A percentile compares a stretch with the other conserved stretches of the same genome.
Evolutionary conservation across 2,329 filamentous ascomycete species (phyloP).

Genomic region (Tympanopsis confertula): DNA sequence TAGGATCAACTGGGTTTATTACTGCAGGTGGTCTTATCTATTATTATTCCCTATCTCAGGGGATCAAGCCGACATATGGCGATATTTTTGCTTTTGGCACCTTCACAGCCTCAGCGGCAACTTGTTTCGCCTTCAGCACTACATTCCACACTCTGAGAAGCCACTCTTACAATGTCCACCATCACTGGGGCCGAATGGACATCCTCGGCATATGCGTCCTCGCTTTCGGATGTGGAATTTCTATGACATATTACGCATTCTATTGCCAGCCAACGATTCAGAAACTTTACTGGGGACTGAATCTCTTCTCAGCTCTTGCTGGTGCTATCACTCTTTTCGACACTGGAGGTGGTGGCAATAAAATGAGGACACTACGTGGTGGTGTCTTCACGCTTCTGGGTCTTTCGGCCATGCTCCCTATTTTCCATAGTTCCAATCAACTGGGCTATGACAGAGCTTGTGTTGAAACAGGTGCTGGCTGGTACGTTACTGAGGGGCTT

Average conservation of each 20-base stretch:
- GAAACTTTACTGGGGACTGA: no score
- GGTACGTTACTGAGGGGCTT: constrained; percentile 10
- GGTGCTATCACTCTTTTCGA: no score
- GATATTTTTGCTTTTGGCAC: no score
- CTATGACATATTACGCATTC: constrained; percentile 14
- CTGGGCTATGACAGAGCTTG: constrained; percentile 11
- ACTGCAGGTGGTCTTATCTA: no score
- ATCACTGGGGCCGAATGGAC: constrained; percentile 14
- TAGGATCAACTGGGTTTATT: no score
- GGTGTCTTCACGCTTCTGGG: constrained; percentile 11
- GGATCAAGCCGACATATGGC: no score
- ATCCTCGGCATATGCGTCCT: constrained; percentile 16
- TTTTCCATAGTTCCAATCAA: constrained; percentile 10
- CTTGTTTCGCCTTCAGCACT: constrained; percentile 9
- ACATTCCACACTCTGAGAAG: constrained; percentile 15
- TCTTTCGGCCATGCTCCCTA: constrained; percentile 14
- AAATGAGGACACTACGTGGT: constrained; percentile 11
- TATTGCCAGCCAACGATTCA: constrained; percentile 10
- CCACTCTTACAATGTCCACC: constrained; percentile 15
- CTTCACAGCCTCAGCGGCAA: no score
- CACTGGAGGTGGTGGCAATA: constrained; percentile 12
- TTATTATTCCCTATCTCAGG: no score
- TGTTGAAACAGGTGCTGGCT: constrained; percentile 8
- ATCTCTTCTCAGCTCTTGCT: no score
- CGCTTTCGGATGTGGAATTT: no score